Evolutionary conservation across 352 stramenopile species (phyloP).

Genomic region (Discostella stelligera): DNA sequence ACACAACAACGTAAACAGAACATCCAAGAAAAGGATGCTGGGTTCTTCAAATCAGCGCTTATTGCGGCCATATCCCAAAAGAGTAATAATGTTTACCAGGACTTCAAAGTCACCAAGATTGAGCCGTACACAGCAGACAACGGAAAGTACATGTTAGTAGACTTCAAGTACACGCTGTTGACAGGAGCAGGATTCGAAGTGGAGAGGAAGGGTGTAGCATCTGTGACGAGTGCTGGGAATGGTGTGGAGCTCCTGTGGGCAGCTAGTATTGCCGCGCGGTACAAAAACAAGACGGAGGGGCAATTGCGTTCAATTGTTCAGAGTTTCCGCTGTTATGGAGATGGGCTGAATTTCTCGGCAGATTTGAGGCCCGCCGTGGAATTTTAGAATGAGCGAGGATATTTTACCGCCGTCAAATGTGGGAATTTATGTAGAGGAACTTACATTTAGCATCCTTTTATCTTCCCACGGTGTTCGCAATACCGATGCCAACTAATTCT

Average conservation of each 20-base stretch:
- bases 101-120: conserved; percentile 84
- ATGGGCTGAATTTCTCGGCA: conserved; percentile 66
- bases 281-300: conserved; percentile 75
- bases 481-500: background rate
- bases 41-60: conserved; percentile 68
- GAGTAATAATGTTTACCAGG: conserved; percentile 84
- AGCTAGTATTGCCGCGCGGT: conserved; percentile 75
- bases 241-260: conserved; percentile 81
- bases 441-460: background rate
- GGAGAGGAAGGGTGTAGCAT: conserved; percentile 79
- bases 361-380: conserved; percentile 26
- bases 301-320: conserved; percentile 67
- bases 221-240: conserved; percentile 77
- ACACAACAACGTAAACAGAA: conserved; percentile 51
- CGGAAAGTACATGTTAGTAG: conserved; percentile 81
- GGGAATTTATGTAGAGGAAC: background rate
- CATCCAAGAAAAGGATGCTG: conserved; percentile 64
- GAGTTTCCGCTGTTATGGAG: conserved; percentile 75
- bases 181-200: conserved; percentile 86
- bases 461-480: background rate
- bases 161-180: conserved; percentile 86
- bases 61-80: conserved; percentile 82
- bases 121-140: conserved; percentile 47
- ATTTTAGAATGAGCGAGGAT: background rate
- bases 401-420: background rate